Conservation (phyloP, 345 rosid genomes). For the Dipteronia dyeriana region DNA sequence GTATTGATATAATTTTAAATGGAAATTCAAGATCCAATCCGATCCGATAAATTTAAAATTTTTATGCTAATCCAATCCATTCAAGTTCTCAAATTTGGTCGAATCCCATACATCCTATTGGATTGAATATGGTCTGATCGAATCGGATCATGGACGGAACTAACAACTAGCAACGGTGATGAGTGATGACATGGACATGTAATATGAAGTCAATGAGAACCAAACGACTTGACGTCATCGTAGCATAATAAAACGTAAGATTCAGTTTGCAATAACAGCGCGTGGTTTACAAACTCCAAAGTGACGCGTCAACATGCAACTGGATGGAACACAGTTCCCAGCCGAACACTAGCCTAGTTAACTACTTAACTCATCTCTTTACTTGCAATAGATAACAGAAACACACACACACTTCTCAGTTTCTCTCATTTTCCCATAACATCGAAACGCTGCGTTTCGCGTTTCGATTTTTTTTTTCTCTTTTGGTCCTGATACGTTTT, state of each 20-base stretch:
- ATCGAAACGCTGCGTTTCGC: not conserved
- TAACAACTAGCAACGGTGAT: too few relatives aligned
- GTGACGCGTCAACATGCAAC: conserved; percentile 3
- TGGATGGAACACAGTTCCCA: not conserved
- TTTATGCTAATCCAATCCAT: too few relatives aligned
- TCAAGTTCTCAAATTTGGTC: too few relatives aligned
- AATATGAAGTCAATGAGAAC: too few relatives aligned
- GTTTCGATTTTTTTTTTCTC: not conserved
- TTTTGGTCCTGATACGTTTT: too few relatives aligned
- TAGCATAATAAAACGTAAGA: not conserved
- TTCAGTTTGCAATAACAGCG: not conserved
- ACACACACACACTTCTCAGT: not conserved
- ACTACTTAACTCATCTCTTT: not conserved
- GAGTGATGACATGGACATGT: too few relatives aligned
- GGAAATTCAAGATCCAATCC: too few relatives aligned
- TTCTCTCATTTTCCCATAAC: not conserved
- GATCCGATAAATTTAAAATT: too few relatives aligned
- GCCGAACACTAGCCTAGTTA: not conserved
- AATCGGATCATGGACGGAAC: too few relatives aligned
- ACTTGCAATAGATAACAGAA: not conserved
- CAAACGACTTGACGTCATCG: not conserved
- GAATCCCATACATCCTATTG: too few relatives aligned
- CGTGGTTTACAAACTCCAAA: not conserved
- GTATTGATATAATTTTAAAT: too few relatives aligned
- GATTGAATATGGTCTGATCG: too few relatives aligned